A percentile compares a stretch with the other conserved stretches of the same genome.
Evolutionary conservation across 2,329 filamentous ascomycete species (phyloP).

Genomic region (Monilinia vaccinii-corymbosi): DNA sequence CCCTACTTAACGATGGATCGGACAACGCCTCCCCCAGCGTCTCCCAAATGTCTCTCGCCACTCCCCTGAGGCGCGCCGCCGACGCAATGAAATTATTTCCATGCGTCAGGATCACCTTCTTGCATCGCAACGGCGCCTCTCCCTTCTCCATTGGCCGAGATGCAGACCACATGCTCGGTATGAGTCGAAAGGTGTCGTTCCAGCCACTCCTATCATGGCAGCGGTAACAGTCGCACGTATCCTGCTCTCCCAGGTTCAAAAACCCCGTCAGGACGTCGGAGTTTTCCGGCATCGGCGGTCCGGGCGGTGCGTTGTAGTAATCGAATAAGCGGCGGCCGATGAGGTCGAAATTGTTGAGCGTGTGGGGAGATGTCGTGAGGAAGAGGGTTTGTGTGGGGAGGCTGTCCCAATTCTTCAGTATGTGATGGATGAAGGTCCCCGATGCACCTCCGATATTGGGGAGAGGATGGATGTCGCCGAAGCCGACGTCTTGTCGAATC

Average conservation of each 20-base stretch:
- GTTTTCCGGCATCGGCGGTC: slow-evolving; percentile 33
- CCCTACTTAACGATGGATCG: slow-evolving; percentile 17
- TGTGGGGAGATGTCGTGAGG: slow-evolving; percentile 21
- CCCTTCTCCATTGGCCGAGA: slow-evolving; percentile 22
- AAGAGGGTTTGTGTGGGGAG: slow-evolving; percentile 39
- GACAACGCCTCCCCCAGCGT: slow-evolving; percentile 23
- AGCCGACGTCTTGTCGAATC: slow-evolving; percentile 6
- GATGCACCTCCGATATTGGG: slow-evolving; percentile 37
- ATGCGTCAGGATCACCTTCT: slow-evolving; percentile 34
- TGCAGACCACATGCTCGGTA: slow-evolving; percentile 31
- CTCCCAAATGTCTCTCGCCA: slow-evolving; percentile 22
- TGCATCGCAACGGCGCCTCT: slow-evolving; percentile 18
- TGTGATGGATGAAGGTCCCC: slow-evolving; percentile 39
- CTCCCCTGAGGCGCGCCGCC: slow-evolving; percentile 33
- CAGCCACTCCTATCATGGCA: slow-evolving; percentile 36
- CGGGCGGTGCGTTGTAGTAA: slow-evolving; percentile 25
- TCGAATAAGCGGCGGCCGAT: slow-evolving; percentile 12
- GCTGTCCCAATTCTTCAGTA: slow-evolving; percentile 34
- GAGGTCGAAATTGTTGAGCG: slow-evolving; percentile 4
- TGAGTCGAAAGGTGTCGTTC: slow-evolving; percentile 31
- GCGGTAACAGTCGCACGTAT: slow-evolving; percentile 31
- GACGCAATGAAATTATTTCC: slow-evolving; percentile 40
- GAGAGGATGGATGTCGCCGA: slow-evolving; percentile 11
- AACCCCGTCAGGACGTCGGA: slow-evolving; percentile 33
- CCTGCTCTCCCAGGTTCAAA: slow-evolving; percentile 34